These are phyloP conservation scores for Hyparrhenia diplandra DNA, from an alignment of 176 grass and related monocot genomes.

Conservation along the genomic window DNA sequence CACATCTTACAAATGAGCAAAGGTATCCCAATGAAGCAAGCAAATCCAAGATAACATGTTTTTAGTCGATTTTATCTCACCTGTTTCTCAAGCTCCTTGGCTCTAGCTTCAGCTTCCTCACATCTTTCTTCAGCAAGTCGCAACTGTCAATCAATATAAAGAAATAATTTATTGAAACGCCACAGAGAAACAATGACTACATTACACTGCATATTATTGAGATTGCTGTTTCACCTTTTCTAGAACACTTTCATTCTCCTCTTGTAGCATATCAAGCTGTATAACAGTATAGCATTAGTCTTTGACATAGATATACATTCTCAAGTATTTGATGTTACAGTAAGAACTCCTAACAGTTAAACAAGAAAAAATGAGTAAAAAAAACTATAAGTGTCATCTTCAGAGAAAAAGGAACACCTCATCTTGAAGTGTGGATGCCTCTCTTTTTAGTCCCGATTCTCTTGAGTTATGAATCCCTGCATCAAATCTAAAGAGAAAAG, in stretches of 20 bases:
- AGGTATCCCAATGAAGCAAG: not conserved
- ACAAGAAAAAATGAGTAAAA: slow-evolving; percentile 23
- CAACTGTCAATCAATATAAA: slow-evolving; percentile 57
- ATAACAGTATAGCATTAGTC: slow-evolving; percentile 37
- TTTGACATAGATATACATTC: slow-evolving; percentile 22
- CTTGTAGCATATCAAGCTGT: slow-evolving; percentile 99
- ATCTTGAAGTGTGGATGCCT: slow-evolving; percentile 88
- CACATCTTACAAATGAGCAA: slow-evolving; percentile 12
- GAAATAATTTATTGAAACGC: slow-evolving; percentile 4
- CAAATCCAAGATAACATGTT: not conserved
- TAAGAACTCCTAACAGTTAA: slow-evolving; percentile 7
- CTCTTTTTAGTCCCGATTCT: slow-evolving; percentile 59
- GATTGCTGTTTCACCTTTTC: slow-evolving; percentile 68
- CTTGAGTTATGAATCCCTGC: slow-evolving; percentile 45
- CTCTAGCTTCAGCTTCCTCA: slow-evolving; percentile 83
- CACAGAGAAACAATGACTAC: not conserved
- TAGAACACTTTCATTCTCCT: slow-evolving; percentile 90
- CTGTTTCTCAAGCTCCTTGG: slow-evolving; percentile 98
- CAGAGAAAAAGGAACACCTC: slow-evolving; percentile 61
- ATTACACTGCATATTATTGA: not conserved
- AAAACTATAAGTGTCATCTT: slow-evolving; percentile 6
- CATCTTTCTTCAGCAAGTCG: slow-evolving; percentile 91
- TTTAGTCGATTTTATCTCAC: slow-evolving; percentile 28
- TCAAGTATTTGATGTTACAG: slow-evolving; percentile 23
- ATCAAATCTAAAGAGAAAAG: slow-evolving; percentile 55